Percentiles rank a stretch among this genome's conserved stretches.
Evolutionary conservation across 2,329 filamentous ascomycete genomes (phyloP).

Genomic region (Xylariaceae sp.): DNA sequence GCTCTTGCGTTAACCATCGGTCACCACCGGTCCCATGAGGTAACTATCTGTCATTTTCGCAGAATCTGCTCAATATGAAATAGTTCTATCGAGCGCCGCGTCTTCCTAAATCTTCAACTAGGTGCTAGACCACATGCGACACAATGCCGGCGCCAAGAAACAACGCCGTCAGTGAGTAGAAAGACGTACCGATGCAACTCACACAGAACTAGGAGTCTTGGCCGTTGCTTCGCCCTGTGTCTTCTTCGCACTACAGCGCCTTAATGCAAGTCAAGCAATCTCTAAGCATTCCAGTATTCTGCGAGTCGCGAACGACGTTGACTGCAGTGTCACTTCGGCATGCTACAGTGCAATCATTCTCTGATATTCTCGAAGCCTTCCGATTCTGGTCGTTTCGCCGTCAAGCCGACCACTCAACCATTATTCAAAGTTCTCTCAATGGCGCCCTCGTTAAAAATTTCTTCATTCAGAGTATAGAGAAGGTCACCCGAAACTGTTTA

Average conservation of each 20-base stretch:
- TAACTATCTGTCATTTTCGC: neutral
- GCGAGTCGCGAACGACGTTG: conserved; percentile 13
- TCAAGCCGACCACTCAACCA: conserved; percentile 29
- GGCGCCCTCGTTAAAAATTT: conserved; percentile 1
- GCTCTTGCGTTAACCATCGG: neutral
- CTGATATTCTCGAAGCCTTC: conserved; percentile 37
- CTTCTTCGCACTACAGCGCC: conserved; percentile 18
- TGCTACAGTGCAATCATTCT: conserved; percentile 30
- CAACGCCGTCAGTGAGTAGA: conserved; percentile 22
- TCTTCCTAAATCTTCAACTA: conserved; percentile 17
- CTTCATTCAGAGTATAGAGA: conserved; percentile 9
- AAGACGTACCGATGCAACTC: conserved; percentile 26
- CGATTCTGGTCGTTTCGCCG: conserved; percentile 31
- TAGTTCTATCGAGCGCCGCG: conserved; percentile 15
- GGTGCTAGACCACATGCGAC: conserved; percentile 22
- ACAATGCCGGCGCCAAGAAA: conserved; percentile 22
- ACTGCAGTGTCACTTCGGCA: conserved; percentile 32
- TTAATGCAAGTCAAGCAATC: conserved; percentile 29
- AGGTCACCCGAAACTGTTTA: conserved; percentile 1
- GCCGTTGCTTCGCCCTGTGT: conserved; percentile 20
- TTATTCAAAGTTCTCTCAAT: conserved; percentile 3
- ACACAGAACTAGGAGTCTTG: conserved; percentile 22
- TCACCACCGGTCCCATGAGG: neutral
- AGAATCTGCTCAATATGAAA: conserved; percentile 8
- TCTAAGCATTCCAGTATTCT: conserved; percentile 19